These are phyloP conservation scores for Colletotrichum zoysiae DNA, from an alignment of 2,329 filamentous ascomycete genomes.

Conservation along the genomic window DNA sequence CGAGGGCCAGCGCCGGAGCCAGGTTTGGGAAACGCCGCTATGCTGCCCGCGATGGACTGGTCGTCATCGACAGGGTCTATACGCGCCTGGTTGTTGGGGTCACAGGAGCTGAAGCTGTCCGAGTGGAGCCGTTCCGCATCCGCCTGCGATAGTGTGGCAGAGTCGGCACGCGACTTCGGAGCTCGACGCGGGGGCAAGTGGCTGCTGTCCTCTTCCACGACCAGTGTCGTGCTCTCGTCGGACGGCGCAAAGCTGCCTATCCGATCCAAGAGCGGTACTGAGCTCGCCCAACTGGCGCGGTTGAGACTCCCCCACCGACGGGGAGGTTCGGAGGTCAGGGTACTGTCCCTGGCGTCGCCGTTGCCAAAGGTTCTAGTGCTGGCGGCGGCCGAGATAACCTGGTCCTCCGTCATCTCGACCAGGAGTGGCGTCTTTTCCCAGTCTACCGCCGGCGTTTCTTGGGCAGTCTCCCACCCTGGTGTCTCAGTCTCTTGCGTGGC, in stretches of 20 bases:
- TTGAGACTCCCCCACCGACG: conserved; percentile 39
- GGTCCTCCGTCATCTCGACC: conserved; percentile 6
- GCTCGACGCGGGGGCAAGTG: background rate
- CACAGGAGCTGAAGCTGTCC: conserved; percentile 26
- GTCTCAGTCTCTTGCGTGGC: conserved; percentile 29
- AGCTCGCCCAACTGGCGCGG: conserved; percentile 42
- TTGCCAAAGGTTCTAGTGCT: conserved; percentile 6
- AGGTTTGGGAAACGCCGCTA: conserved; percentile 22
- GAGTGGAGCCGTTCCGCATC: conserved; percentile 37
- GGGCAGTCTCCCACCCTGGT: conserved; percentile 30
- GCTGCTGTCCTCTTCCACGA: background rate
- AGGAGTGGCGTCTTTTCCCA: conserved; percentile 22
- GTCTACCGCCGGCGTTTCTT: conserved; percentile 25
- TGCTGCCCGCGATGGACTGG: conserved; percentile 33
- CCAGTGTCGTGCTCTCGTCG: conserved; percentile 18
- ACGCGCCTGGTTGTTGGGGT: background rate
- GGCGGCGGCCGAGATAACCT: background rate
- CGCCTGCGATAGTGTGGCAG: conserved; percentile 37
- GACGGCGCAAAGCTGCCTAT: conserved; percentile 42
- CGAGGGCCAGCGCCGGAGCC: conserved; percentile 42
- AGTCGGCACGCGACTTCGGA: conserved; percentile 33
- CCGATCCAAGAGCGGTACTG: conserved; percentile 41
- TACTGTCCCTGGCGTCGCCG: conserved; percentile 30
- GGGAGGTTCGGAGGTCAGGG: conserved; percentile 33
- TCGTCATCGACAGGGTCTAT: background rate